Evolutionary conservation across 805 yeast genomes (phyloP).

Genomic region (Osmozyma mogii): DNA sequence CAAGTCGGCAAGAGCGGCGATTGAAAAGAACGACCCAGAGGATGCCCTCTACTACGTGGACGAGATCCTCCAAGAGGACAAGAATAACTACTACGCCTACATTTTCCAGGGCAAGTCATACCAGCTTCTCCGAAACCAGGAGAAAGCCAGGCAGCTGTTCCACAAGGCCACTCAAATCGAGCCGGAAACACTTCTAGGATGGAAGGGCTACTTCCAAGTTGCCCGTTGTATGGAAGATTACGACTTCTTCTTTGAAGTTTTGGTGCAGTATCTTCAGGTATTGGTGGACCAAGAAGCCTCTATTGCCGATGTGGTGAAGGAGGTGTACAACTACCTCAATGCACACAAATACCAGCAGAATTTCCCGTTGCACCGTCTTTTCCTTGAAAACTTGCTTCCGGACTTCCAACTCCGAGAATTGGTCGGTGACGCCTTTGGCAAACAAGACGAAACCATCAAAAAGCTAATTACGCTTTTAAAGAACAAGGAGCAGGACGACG

Average conservation of each 20-base stretch:
- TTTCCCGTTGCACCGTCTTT: constrained; percentile 35
- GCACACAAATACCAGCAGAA: constrained; percentile 21
- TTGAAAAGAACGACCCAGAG: constrained; percentile 52
- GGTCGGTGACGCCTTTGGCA: constrained; percentile 38
- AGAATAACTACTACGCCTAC: constrained; percentile 54
- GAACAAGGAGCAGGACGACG: constrained; percentile 31
- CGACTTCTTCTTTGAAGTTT: constrained; percentile 38
- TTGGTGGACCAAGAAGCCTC: constrained; percentile 37
- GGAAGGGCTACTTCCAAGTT: constrained; percentile 70
- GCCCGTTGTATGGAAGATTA: constrained; percentile 30
- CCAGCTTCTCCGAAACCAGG: constrained; percentile 33
- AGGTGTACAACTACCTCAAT: constrained; percentile 39
- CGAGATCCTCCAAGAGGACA: constrained; percentile 50
- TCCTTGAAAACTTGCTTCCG: constrained; percentile 46
- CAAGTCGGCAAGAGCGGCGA: constrained; percentile 37
- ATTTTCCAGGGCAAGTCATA: constrained; percentile 67
- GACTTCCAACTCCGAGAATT: constrained; percentile 47
- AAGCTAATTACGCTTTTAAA: constrained; percentile 36
- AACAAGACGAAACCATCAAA: constrained; percentile 37
- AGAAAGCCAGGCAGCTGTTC: constrained; percentile 38
- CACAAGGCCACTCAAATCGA: constrained; percentile 42
- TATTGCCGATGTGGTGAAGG: constrained; percentile 41
- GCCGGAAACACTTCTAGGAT: constrained; percentile 51
- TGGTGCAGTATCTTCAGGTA: constrained; percentile 37
- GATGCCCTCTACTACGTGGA: constrained; percentile 50